Evolutionary conservation across 495 filamentous ascomycete species (phyloP), one percentile per base, ranked within the genome.

Genomic region (Hypoxylon rickii): DNA sequence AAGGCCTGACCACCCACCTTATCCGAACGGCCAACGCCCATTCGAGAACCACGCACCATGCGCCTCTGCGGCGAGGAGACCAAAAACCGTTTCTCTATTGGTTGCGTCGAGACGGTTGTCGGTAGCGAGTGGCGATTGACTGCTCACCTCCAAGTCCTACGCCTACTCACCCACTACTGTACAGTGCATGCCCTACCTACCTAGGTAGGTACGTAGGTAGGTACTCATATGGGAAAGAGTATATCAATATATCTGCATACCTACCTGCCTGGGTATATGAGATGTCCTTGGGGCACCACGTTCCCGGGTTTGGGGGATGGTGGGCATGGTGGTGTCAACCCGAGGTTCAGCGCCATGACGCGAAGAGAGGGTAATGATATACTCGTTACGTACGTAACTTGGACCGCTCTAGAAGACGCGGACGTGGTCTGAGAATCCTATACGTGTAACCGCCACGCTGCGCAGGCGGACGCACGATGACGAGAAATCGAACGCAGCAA

Each of bases 21-120:
- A 55, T 36, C 44, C 44, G 37, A 12, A 55, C 34, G 38, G 13
- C 24, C 18, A 29, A 42, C 15, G 46, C 34, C 45, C 18, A 19
- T 26, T 45, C 10, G 40, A 38, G 36, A 49, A 53, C 51, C 52
- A 51, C 41, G 53, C 37, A 21, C 32, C 21, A 42, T 62, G 58
- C 16, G 37, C 24, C 32, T 51, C 11, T 48, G 53, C 53, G 59
- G 53, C 53, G 59, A 58, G 44, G 53, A 45, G 12, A 15, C 48
- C 8, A 20, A 24, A 54, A 31, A 31, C 7, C 7, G 15, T 15
- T 7, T 4, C 26, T 24, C 40, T 31, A 58, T 58, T 63, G 59
- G 53, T 33, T 31, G 33, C 22, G 40, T 41, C 40, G 50, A 22
- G 34, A 49, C 22, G 38, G 50, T 38, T 21, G 33, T 54, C 37